These are phyloP conservation scores for Setaria viridis DNA, from an alignment of 202 grass and related monocot species.

Conservation along the genomic window DNA sequence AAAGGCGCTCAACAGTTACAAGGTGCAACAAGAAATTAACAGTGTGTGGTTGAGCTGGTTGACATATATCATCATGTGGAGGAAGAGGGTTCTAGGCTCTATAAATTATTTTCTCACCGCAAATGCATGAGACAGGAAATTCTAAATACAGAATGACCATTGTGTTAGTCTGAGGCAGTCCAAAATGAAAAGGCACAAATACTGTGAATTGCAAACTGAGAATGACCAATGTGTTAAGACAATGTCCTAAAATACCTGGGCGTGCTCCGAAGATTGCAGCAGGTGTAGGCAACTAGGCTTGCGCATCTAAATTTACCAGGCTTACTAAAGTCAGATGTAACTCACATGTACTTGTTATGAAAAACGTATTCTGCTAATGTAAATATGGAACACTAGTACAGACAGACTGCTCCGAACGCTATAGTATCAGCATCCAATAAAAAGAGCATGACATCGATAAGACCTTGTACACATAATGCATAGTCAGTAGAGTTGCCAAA, in stretches of 20 bases:
- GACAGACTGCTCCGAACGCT: neutral
- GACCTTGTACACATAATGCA: neutral
- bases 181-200: neutral
- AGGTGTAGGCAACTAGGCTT: neutral
- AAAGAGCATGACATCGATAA: neutral
- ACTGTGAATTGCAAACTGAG: neutral
- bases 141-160: neutral
- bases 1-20: constrained; percentile 6
- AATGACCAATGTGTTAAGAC: neutral
- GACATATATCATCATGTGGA: constrained; percentile 5
- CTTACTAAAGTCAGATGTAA: neutral
- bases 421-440: neutral
- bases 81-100: neutral
- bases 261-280: neutral
- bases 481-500: neutral
- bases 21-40: constrained; percentile 12
- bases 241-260: constrained; percentile 30
- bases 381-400: neutral
- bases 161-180: neutral
- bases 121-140: constrained; percentile 24
- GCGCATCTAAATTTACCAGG: neutral
- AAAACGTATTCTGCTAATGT: neutral
- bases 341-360: neutral
- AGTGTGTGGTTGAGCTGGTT: neutral
- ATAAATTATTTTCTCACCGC: neutral